Percentiles rank a stretch among this genome's conserved stretches.
Evolutionary conservation across 441 rosid species (phyloP).

Genomic region (Eugenia klotzschiana): DNA sequence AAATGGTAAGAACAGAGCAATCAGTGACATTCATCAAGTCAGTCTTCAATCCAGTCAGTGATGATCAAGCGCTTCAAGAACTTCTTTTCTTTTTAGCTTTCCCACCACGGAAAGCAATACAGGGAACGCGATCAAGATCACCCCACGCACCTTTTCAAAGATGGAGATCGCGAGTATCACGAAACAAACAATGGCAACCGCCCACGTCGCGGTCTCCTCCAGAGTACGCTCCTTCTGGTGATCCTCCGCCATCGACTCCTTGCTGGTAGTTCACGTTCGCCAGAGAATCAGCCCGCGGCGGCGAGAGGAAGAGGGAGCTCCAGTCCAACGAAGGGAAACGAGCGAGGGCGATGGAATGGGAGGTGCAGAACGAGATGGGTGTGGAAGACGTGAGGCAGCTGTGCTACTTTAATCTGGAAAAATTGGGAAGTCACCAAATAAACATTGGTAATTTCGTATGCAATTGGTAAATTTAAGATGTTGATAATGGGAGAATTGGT

Average conservation of each 20-base stretch:
- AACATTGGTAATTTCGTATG: no score
- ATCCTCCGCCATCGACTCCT: not conserved
- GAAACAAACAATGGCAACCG: constrained; percentile 5
- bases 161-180: constrained; percentile 5
- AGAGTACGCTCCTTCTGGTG: constrained; percentile 1
- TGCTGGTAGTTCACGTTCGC: not conserved
- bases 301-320: not conserved
- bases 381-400: not conserved
- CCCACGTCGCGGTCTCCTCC: constrained; percentile 9
- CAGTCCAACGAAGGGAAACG: not conserved
- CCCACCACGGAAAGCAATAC: no score
- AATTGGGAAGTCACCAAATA: no score
- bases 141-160: constrained; percentile 1
- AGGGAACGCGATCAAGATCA: no score
- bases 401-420: no score
- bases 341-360: not conserved
- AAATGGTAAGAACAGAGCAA: not conserved
- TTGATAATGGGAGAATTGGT: no score
- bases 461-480: no score
- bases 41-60: no score
- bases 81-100: no score
- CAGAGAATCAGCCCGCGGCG: not conserved
- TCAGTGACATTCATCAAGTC: not conserved
- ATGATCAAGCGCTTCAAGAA: no score
- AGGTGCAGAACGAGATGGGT: not conserved